Conservation (phyloP, 768 basidiomycete genomes). For the Macrolepiota dolichaula region DNA sequence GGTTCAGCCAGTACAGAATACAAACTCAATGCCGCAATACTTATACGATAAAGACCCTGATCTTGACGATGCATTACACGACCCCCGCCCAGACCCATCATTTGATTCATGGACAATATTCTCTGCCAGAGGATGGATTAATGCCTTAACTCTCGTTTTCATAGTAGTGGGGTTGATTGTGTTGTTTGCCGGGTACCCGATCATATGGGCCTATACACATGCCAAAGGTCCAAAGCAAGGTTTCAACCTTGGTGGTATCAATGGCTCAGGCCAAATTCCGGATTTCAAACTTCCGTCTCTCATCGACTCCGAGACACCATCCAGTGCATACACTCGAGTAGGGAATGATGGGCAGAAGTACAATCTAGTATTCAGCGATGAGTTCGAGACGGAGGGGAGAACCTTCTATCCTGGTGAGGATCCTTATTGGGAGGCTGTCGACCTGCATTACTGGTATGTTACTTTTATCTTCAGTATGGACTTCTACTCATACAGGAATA, state of each 20-base stretch:
- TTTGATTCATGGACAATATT: slow-evolving; percentile 55
- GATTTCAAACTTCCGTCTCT: slow-evolving; percentile 58
- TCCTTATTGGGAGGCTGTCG: slow-evolving; percentile 80
- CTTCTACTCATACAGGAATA: slow-evolving; percentile 16
- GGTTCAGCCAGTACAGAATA: slow-evolving; percentile 35
- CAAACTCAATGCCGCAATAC: slow-evolving; percentile 61
- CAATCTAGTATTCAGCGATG: slow-evolving; percentile 83
- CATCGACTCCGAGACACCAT: slow-evolving; percentile 74
- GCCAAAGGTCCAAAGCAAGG: slow-evolving; percentile 31
- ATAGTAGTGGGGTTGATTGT: slow-evolving; percentile 65
- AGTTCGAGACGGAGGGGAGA: slow-evolving; percentile 52
- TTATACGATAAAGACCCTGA: slow-evolving; percentile 86
- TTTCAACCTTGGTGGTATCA: slow-evolving; percentile 84
- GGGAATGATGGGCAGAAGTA: slow-evolving; percentile 76
- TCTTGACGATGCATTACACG: slow-evolving; percentile 87
- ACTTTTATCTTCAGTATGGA: background rate
- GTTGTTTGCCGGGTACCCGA: slow-evolving; percentile 87
- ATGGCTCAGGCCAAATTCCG: slow-evolving; percentile 83
- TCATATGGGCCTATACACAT: slow-evolving; percentile 53
- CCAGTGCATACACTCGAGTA: slow-evolving; percentile 44
- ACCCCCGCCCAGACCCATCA: slow-evolving; percentile 65
- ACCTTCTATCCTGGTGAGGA: slow-evolving; percentile 69
- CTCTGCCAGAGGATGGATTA: slow-evolving; percentile 80
- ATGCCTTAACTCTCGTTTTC: slow-evolving; percentile 65
- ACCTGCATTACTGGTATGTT: slow-evolving; percentile 75